phyloP scores from a whole-genome alignment of 495 filamentous ascomycete genomes.

The Trichoderma reesei region DNA sequence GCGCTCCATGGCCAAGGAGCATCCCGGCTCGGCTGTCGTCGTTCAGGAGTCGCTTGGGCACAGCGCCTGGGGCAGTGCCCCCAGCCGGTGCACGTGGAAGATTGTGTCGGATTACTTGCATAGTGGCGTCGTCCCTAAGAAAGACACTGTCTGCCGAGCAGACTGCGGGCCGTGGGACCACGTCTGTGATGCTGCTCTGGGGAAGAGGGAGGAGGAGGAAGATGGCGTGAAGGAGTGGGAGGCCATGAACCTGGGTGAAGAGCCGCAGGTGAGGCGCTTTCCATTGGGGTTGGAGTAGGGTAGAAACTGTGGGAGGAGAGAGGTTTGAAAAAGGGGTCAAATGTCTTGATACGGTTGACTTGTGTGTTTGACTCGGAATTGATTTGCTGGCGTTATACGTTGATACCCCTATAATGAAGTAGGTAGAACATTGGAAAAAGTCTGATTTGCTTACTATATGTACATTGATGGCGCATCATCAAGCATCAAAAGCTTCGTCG shows the following conservation, averaged over 20 bases:
- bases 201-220: not conserved
- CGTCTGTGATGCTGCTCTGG: not conserved
- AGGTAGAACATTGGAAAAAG: too few relatives aligned
- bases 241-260: not conserved
- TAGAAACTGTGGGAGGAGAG: too few relatives aligned
- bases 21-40: slow-evolving; percentile 20
- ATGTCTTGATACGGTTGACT: too few relatives aligned
- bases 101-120: slow-evolving; percentile 19
- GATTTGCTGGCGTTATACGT: too few relatives aligned
- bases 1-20: slow-evolving; percentile 16
- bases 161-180: slow-evolving; percentile 16
- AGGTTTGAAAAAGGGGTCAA: too few relatives aligned
- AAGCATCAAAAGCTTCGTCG: not conserved
- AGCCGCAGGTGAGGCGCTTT: too few relatives aligned
- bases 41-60: slow-evolving; percentile 23
- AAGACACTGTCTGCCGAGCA: slow-evolving; percentile 18
- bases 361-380: too few relatives aligned
- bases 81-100: slow-evolving; percentile 18
- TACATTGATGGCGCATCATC: too few relatives aligned
- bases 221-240: not conserved
- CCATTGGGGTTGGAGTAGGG: too few relatives aligned
- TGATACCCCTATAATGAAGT: too few relatives aligned
- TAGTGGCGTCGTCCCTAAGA: slow-evolving; percentile 19
- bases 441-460: too few relatives aligned
- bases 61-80: slow-evolving; percentile 13